Base-by-base conservation (phyloP, 2,329 filamentous ascomycete species). In the Nemania sp. region DNA sequence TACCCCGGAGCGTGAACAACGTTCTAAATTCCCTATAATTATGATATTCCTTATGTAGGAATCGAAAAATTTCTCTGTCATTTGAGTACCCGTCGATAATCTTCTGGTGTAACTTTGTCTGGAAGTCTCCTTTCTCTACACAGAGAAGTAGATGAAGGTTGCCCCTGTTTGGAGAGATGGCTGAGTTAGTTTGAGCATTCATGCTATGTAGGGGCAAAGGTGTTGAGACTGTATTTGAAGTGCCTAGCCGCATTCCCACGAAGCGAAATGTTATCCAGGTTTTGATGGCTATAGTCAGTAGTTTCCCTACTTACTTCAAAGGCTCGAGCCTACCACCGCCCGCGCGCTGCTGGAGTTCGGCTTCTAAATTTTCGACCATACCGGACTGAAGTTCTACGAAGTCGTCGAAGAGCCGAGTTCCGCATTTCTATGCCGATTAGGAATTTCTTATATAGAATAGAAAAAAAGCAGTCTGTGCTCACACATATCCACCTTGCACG, bases 11-110 rank as follows among this genome's bases (percentile, higher is more conserved):
- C n/a, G 41, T 45, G n/a, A 45, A 45, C 41, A 11, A 45, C 13
- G 41, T 45, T n/a, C 11, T 45, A 45, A 45, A 45, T 45, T 45
- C n/a, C 41, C 11, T 11, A 45, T 45, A 45, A 45, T n/a, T 20
- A 45, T 45, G 41, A 45, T 45, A 45, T 15, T 45, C 11, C 13
- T 7, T 18, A 45, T n/a, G 41, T 20, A 45, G n/a, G n/a, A 20
- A 45, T 45, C n/a, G 13, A 45, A 45, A 45, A 5, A 45, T 45
- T 7, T 20, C 41, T n/a, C 13, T 45, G n/a, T 45, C 41, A 2
- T 45, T 45, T 20, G 41, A 45, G 15, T n/a, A 45, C 15, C 41
- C 41, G n/a, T 45, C n/a, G n/a, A 45, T 45, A 45, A 45, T 45
- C 41, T 45, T n/a, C 41, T 45, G 41, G 41, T 45, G 41, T 7